Evolutionary conservation across 345 rosid genomes (phyloP).

Genomic region (Citrus medica): DNA sequence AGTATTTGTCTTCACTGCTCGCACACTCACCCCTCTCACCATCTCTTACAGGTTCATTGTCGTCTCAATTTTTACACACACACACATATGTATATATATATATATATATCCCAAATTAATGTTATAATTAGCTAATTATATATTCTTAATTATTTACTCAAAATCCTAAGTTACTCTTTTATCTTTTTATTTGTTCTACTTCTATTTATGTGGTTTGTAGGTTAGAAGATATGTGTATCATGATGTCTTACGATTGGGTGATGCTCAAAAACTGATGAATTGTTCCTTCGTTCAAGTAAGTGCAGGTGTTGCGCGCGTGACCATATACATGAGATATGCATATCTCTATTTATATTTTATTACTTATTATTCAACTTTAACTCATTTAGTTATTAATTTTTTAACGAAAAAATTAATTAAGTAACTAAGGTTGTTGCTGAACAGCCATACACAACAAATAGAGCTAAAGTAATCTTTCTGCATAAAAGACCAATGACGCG

Average conservation of each 20-base stretch:
- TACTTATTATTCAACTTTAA: background rate
- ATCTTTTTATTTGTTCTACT: background rate
- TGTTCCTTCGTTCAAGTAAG: slow-evolving; percentile 59
- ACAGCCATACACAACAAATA: slow-evolving; percentile 63
- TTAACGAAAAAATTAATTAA: too few relatives aligned
- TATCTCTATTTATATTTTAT: background rate
- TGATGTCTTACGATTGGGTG: slow-evolving; percentile 48
- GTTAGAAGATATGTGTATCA: slow-evolving; percentile 64
- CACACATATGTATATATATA: background rate
- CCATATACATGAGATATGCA: background rate
- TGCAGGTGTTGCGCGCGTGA: background rate
- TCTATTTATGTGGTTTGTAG: slow-evolving; percentile 12
- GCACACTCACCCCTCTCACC: slow-evolving; percentile 28
- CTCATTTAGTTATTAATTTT: background rate
- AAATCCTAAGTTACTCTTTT: too few relatives aligned
- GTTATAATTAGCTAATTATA: too few relatives aligned
- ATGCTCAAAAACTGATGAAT: slow-evolving; percentile 50
- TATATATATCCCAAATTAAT: background rate
- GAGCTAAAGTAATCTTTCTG: slow-evolving; percentile 62
- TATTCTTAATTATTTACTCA: background rate
- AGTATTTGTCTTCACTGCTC: slow-evolving; percentile 33
- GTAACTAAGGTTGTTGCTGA: background rate
- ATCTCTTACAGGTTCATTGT: slow-evolving; percentile 28
- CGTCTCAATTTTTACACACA: background rate
- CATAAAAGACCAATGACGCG: slow-evolving; percentile 51